Evolutionary conservation across 2,329 filamentous ascomycete species (phyloP).

Genomic region (Aureobasidium sp.): DNA sequence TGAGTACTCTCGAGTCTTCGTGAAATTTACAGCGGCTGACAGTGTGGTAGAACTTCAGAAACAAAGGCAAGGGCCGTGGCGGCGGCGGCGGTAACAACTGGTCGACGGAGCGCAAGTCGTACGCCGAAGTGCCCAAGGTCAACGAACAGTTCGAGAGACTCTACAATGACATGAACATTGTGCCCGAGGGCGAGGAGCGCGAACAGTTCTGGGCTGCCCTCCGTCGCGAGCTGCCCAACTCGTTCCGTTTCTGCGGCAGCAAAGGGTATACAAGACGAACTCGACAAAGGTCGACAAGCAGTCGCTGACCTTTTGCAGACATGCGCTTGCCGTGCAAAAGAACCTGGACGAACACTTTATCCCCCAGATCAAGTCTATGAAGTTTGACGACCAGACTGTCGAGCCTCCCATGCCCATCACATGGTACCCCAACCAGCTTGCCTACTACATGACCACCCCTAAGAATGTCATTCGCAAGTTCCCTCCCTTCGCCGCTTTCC

Average conservation of each 20-base stretch:
- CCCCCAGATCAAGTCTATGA: slow-evolving; percentile 77
- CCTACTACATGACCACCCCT: slow-evolving; percentile 96
- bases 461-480: slow-evolving; percentile 94
- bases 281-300: not conserved
- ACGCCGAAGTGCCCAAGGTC: slow-evolving; percentile 60
- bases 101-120: slow-evolving; percentile 35
- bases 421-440: slow-evolving; percentile 92
- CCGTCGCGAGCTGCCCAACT: slow-evolving; percentile 83
- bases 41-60: not conserved
- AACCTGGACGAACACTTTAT: slow-evolving; percentile 84
- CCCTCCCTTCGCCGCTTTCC: slow-evolving; percentile 87
- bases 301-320: slow-evolving; percentile 40
- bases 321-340: slow-evolving; percentile 86
- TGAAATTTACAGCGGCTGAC: not conserved
- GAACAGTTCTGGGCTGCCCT: slow-evolving; percentile 77
- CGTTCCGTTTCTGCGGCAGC: slow-evolving; percentile 93
- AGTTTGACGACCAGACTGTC: slow-evolving; percentile 72
- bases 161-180: slow-evolving; percentile 69
- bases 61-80: slow-evolving; percentile 24
- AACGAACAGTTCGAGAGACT: slow-evolving; percentile 81
- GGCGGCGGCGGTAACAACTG: slow-evolving; percentile 27
- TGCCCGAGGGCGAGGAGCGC: slow-evolving; percentile 65
- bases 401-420: slow-evolving; percentile 72
- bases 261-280: slow-evolving; percentile 57
- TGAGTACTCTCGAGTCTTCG: not conserved